Base-by-base conservation (phyloP, 2,329 filamentous ascomycete genomes). In the Penicillium sp. region DNA sequence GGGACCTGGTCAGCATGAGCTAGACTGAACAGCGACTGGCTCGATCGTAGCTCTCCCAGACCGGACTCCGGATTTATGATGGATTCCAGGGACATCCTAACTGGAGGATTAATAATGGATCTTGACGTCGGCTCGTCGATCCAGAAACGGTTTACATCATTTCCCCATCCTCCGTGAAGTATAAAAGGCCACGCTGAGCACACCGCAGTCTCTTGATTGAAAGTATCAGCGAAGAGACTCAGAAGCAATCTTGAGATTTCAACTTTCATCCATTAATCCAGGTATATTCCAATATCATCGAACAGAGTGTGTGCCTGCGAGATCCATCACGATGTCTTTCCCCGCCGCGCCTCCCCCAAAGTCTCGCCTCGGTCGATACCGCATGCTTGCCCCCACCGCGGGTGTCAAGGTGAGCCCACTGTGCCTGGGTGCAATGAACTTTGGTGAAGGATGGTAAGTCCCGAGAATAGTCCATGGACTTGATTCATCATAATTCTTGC, bases 351-450 rank as follows among this genome's bases (percentile, higher is more conserved):
- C 60, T 7, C n/a, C 60, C 14, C 62, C 62, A 11, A 66, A 56
- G 43, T 64, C 62, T 37, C 71, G 78, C 5, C 76, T 86, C 51
- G 83, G 82, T 42, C 81, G 78, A 65, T 82, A 85, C 67, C 78
- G 82, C 20, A 73, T 84, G 15, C 77, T 86, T 5, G 78, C 82
- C 3, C 80, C 82, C 6, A 78, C 77, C 0, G 83, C 82, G 0
- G 81, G 78, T 17, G 76, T 85, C 14, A 78, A 81, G 49, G 83
- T 85, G 15, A 82, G 78, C 25, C 83, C 83, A 37, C 70, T 85
- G 68, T 84, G 82, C 55, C 74, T 85, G 1, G 83, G 82, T 22
- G 77, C 78, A 0, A 84, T 84, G 82, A 84, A 81, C 67, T 83
- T 85, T 64, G 83, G 82, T 15, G 76, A 82, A 38, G 77, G 78